phyloP scores from a whole-genome alignment of 2,329 filamentous ascomycete species.

The Colletotrichum endophyticum region DNA sequence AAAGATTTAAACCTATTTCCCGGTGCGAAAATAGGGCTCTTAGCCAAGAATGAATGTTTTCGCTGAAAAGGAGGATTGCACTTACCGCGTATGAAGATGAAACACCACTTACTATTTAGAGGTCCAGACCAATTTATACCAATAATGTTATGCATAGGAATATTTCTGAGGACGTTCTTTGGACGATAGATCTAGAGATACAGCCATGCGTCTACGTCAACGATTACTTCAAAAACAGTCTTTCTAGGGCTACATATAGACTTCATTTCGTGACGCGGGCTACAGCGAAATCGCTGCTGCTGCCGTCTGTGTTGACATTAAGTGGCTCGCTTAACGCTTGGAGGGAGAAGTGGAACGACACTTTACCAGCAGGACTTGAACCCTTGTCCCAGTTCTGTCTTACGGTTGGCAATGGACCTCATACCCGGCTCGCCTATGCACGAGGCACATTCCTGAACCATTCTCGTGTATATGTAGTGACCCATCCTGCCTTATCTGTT shows the following conservation, averaged over 20 bases:
- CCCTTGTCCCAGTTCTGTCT: not conserved
- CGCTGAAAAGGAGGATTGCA: not conserved
- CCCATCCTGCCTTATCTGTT: not conserved
- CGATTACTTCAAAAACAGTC: not conserved
- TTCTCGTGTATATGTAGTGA: not conserved
- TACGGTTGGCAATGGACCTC: not conserved
- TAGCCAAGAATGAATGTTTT: rapidly evolving
- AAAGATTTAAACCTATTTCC: not conserved
- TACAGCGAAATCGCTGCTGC: not conserved
- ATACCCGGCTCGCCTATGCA: not conserved
- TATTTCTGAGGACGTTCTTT: not conserved
- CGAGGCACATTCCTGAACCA: not conserved
- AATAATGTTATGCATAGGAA: rapidly evolving
- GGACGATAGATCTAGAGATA: not conserved
- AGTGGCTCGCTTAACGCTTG: not conserved
- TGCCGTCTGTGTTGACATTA: rapidly evolving
- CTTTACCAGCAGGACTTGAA: too few species aligned
- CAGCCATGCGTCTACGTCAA: not conserved
- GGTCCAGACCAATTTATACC: too few species aligned
- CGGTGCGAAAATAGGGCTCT: not conserved
- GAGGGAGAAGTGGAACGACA: not conserved
- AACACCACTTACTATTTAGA: not conserved
- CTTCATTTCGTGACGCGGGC: not conserved
- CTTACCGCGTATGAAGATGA: rapidly evolving
- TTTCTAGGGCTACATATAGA: not conserved